Percentiles rank a stretch among this genome's conserved stretches.
phyloP scores from a whole-genome alignment of 352 stramenopile species.

The Globisporangium paddicum region DNA sequence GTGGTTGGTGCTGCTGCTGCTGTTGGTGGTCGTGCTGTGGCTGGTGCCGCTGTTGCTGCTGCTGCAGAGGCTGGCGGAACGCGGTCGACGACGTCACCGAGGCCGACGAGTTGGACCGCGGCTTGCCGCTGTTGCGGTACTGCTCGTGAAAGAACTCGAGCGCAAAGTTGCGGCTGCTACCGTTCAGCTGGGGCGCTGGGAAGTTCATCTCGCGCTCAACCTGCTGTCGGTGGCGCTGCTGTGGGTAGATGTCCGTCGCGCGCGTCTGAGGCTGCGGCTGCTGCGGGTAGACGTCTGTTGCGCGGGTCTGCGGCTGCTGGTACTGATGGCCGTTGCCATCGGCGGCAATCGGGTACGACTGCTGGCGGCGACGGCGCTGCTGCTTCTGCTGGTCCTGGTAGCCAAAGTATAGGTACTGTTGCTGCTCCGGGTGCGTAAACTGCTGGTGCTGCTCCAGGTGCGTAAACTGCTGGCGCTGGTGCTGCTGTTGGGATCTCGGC shows the following conservation, averaged over 20 bases:
- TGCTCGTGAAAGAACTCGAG: constrained; percentile 21
- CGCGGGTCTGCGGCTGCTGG: not conserved
- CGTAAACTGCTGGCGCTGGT: constrained; percentile 22
- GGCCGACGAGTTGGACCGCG: not conserved
- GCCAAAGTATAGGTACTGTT: constrained; percentile 10
- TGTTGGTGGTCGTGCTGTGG: no score
- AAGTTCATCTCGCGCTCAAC: constrained; percentile 14
- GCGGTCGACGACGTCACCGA: not conserved
- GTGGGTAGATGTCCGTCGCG: not conserved
- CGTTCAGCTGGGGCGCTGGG: not conserved
- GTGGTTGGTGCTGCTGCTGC: no score
- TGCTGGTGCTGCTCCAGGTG: constrained; percentile 21
- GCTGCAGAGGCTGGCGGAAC: not conserved
- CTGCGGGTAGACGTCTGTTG: no score
- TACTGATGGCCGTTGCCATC: not conserved
- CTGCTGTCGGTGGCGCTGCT: constrained; percentile 27
- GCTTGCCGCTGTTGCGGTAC: constrained; percentile 18
- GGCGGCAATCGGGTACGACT: not conserved
- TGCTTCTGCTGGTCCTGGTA: constrained; percentile 32
- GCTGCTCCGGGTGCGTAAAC: no score
- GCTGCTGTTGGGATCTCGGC: constrained; percentile 22
- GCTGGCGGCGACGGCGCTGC: constrained; percentile 6
- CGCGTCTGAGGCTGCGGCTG: not conserved
- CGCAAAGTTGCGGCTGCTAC: constrained; percentile 6
- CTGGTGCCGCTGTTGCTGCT: no score